Conservation (phyloP, 805 yeast genomes). For the Teunomyces panamensis region DNA sequence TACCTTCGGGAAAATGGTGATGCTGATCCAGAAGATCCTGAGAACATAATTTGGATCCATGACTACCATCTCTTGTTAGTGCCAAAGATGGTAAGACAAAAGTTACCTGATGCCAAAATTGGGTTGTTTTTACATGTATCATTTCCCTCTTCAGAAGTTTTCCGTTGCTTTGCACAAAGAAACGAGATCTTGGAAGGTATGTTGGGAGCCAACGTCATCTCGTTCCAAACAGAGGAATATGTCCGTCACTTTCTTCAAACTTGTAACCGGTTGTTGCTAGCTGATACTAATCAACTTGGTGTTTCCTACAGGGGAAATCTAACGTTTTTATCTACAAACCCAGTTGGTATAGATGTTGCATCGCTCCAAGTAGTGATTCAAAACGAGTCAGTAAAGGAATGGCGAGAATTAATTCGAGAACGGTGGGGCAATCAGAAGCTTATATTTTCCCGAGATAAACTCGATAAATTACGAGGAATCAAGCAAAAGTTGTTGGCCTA, state of each 20-base stretch:
- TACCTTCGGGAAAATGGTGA: constrained; percentile 48
- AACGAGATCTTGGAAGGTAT: constrained; percentile 73
- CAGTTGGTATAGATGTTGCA: constrained; percentile 78
- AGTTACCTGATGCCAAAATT: constrained; percentile 78
- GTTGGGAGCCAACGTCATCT: constrained; percentile 82
- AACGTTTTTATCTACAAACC: constrained; percentile 54
- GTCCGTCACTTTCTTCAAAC: constrained; percentile 93
- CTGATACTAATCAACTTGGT: constrained; percentile 69
- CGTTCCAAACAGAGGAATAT: constrained; percentile 90
- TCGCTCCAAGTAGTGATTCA: constrained; percentile 47
- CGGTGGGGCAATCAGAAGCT: constrained; percentile 73
- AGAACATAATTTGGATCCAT: constrained; percentile 85
- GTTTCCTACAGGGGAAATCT: constrained; percentile 59
- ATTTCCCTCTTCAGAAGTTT: constrained; percentile 93
- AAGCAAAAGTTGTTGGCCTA: constrained; percentile 85
- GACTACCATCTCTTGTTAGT: constrained; percentile 89
- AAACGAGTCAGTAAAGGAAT: constrained; percentile 52
- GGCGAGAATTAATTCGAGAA: constrained; percentile 70
- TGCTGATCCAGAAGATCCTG: constrained; percentile 35
- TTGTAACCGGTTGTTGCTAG: constrained; percentile 75
- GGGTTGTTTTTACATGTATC: constrained; percentile 93
- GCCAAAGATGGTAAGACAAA: constrained; percentile 76
- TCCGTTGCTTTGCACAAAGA: constrained; percentile 89
- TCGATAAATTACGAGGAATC: constrained; percentile 84
- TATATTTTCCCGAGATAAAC: constrained; percentile 84